These are phyloP conservation scores for Rhynchosporium agropyri DNA, from an alignment of 2,329 filamentous ascomycete genomes.

Conservation along the genomic window DNA sequence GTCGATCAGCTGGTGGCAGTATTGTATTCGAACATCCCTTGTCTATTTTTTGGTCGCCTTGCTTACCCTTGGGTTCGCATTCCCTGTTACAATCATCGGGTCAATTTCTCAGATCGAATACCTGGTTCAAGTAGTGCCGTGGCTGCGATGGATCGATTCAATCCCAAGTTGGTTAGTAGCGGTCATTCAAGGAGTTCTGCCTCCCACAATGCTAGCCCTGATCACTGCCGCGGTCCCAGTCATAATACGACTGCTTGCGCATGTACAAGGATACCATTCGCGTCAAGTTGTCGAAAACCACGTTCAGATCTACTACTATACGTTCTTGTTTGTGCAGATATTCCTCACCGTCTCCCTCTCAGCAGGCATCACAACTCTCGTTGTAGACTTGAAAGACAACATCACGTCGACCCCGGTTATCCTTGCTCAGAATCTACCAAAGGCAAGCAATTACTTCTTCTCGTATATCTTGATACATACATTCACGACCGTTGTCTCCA, in stretches of 20 bases:
- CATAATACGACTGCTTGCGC: constrained; percentile 22
- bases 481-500: constrained; percentile 24
- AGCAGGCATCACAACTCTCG: constrained; percentile 28
- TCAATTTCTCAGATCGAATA: constrained; percentile 28
- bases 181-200: constrained; percentile 28
- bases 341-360: constrained; percentile 63
- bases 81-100: constrained; percentile 28
- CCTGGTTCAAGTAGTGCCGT: constrained; percentile 22
- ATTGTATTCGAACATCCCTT: constrained; percentile 70
- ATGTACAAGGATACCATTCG: too few species aligned
- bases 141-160: constrained; percentile 20
- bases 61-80: constrained; percentile 25
- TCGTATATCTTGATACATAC: constrained; percentile 34
- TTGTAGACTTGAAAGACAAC: constrained; percentile 25
- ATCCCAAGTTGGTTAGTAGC: constrained; percentile 25
- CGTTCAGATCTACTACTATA: constrained; percentile 70
- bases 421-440: constrained; percentile 34
- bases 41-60: constrained; percentile 62
- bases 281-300: constrained; percentile 36
- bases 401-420: constrained; percentile 24
- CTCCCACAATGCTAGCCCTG: constrained; percentile 21
- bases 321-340: constrained; percentile 69
- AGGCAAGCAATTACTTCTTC: constrained; percentile 36
- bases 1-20: constrained; percentile 88
- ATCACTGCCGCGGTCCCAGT: constrained; percentile 22